Evolutionary conservation across 106 monocot genomes (phyloP), one percentile per base, ranked within the genome.

Genomic region (Alisma plantagoaquatica): DNA sequence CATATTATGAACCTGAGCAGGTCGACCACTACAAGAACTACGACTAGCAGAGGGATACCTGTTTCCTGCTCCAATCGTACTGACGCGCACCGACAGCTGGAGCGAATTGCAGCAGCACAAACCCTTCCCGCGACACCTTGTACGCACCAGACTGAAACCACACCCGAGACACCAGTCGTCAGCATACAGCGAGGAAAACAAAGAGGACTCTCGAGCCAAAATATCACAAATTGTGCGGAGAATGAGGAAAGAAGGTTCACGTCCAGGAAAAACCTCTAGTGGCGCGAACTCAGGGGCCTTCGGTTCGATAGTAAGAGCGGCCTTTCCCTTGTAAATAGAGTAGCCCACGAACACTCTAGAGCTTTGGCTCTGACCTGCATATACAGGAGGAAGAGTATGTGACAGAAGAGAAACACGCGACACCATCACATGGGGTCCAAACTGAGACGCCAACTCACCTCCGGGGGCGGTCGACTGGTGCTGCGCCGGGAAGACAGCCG

Each of bases 261-360:
- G 4, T 28, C 43, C 12, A 14, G 23, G 2, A 65, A 51, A 58
- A 43, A 96, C 94, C 60, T 98, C 96, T 16, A 98, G 54, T 12
- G 78, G 84, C 16, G 65, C 28, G 46, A 98, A 98, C 60, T 98
- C 89, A 12, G 96, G 96, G 14, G 89, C 49, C 50, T 63, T 75
- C 0, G 89, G 96, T 56, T 78, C 77, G 2, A 98, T 46, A 15
- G 81, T 68, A 25, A 98, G 81, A 10, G 89, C 96, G 0, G 84
- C 96, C 78, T 98, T 89, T 20, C 96, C 96, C 38, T 98, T 98
- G 67, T 98, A 98, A 25, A 98, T 89, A 24, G 89, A 73, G 49
- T 98, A 74, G 11, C 80, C 79, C 0, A 77, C 76, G 49, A 70
- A 94, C 57, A 94, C 77, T 63, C 65, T 80, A 30, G 74, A 31